Evolutionary conservation across 352 stramenopile species (phyloP), one percentile per base, ranked within the genome.

Genomic region (Pythium rishiriense): DNA sequence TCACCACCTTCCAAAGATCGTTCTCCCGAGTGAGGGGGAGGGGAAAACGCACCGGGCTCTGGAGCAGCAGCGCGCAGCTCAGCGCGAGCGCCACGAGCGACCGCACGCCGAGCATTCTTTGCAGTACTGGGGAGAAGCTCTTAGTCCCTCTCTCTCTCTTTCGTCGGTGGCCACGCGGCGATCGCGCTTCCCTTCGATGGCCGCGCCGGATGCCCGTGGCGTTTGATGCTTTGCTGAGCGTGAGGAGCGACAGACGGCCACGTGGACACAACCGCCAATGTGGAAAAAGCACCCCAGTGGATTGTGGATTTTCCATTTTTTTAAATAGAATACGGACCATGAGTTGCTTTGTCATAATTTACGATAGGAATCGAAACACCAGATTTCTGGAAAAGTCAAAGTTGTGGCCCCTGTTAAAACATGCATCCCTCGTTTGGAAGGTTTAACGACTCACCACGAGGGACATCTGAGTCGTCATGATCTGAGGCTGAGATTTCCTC

Each of bases 71-170:
- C 66, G 60, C 54, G 55, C 57, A 69, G 69, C 64, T 67, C 50
- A 75, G 60, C 53, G 64, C 64, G 35, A 65, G 59, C 60, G 47
- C 47, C 50, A 63, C 42, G 45, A 75, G 62, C 60, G 64, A 49
- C 33, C 64, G 64, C 55, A 72, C 57, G 37, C 57, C 52, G 24
- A 71, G 33, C 64, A 71, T 63, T 2, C 35, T 58, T 12, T 47
- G 5, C n/a, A n/a, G n/a, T n/a, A n/a, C n/a, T n/a, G n/a, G n/a
- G n/a, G n/a, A n/a, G 17, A 12, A 2, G 24, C 25, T 24, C 35
- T 37, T 21, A 2, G 2, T 58, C n/a, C 5, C 35, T 58, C 17
- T 11, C 45, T 17, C 15, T 51, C 8, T 56, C 25, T 49, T n/a
- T n/a, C 22, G 22, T 10, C 21, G 49, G 21, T 35, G 4, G 49